Percentiles rank a stretch among this genome's conserved stretches.
Conservation (phyloP, 345 rosid genomes). For the Linum trigynum region DNA sequence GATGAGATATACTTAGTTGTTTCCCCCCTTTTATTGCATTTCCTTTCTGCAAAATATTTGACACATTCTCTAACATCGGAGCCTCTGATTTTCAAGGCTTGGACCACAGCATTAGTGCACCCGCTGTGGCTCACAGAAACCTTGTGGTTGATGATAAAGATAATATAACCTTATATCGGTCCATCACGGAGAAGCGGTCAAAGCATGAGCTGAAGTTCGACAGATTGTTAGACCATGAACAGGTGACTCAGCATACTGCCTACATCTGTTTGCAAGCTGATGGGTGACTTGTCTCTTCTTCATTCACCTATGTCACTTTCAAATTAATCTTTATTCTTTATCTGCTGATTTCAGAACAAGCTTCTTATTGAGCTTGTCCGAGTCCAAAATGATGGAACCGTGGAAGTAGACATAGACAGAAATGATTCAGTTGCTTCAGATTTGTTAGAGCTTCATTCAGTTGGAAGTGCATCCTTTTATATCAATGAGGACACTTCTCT, state of each 20-base stretch:
- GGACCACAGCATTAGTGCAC: slow-evolving; percentile 54
- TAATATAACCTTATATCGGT: slow-evolving; percentile 39
- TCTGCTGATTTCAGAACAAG: slow-evolving; percentile 45
- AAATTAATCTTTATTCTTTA: neutral
- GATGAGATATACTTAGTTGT: too few relatives aligned
- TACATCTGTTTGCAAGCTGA: slow-evolving; percentile 12
- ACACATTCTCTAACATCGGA: slow-evolving; percentile 17
- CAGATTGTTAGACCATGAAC: slow-evolving; percentile 68
- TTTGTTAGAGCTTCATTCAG: slow-evolving; percentile 55
- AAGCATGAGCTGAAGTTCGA: slow-evolving; percentile 56
- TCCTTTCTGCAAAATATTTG: neutral
- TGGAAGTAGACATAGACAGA: slow-evolving; percentile 71
- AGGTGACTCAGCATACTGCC: slow-evolving; percentile 37
- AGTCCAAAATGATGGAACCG: slow-evolving; percentile 91
- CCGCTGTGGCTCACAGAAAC: slow-evolving; percentile 26
- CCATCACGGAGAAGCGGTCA: slow-evolving; percentile 56
- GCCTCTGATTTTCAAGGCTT: slow-evolving; percentile 44
- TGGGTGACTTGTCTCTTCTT: too few relatives aligned
- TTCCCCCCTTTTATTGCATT: neutral
- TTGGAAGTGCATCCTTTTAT: slow-evolving; percentile 36
- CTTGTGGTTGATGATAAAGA: slow-evolving; percentile 36
- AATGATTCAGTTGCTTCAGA: slow-evolving; percentile 68
- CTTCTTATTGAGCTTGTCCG: slow-evolving; percentile 75
- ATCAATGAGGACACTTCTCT: slow-evolving; percentile 31
- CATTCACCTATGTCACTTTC: too few relatives aligned